Base-by-base conservation (phyloP, 371 early-diverging fungal species). In the Syncephalastrum monosporum region DNA sequence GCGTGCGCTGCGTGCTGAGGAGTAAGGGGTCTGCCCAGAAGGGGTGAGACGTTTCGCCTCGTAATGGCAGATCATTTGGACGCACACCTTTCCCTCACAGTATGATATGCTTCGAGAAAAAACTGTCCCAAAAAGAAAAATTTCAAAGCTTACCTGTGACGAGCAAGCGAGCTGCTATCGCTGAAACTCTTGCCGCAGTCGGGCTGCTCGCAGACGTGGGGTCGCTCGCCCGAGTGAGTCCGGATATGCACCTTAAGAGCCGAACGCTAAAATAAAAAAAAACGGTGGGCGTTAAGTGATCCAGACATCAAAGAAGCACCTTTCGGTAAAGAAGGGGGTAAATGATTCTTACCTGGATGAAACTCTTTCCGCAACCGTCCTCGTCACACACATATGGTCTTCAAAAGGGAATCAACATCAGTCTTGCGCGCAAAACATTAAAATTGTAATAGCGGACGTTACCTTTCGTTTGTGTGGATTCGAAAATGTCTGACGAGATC, bases 211-310 rank as follows among this genome's bases (percentile, higher is more conserved):
- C 91, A 91, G 27, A 75, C 62, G 61, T 89, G 91, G 16, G 91
- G 91, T 52, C 85, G 71, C 63, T 90, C 91, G n/a, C 91, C 91
- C 4, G 91, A 82, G 68, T 91, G 91, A 0, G 91, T 91, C 54
- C 91, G 79, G 51, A 81, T 67, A 65, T 90, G 92, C 16, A 90
- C 90, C 2, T 86, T 89, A 57, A 91, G 75, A 29, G 91, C 91
- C 10, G 91, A 91, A 17, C 87, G 81, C 81, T 91, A 87, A 64
- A 17, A 7, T 17, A 8, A 27, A 24, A 21, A 24, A 50, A 24
- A 33, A 27, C 10, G 38, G 3, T 21, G 55, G 25, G 24, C 24
- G 25, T 53, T 53, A 33, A 33, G 38, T 12, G 10, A 33, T 33
- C 38, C 29, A 50, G 43, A 48, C 25, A 13, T 19, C 29, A 57